Conservation (phyloP, 2,329 filamentous ascomycete genomes). For the Parafenestella ontariensis region DNA sequence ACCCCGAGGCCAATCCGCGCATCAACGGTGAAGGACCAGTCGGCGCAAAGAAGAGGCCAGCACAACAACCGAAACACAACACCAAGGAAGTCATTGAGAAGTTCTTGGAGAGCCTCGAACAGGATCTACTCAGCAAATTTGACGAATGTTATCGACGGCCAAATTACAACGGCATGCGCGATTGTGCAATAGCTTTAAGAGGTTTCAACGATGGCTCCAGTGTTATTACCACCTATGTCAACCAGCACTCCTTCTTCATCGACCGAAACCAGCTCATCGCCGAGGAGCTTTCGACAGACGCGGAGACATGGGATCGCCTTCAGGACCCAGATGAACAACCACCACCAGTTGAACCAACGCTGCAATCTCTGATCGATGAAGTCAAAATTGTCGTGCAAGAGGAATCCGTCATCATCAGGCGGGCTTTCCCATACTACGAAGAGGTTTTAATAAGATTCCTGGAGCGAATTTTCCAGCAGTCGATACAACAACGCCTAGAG, state of each 20-base stretch:
- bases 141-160: slow-evolving; percentile 95
- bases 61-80: slow-evolving; percentile 58
- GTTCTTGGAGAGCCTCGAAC: slow-evolving; percentile 93
- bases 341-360: slow-evolving; percentile 86
- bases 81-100: slow-evolving; percentile 93
- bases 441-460: slow-evolving; percentile 92
- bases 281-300: slow-evolving; percentile 80
- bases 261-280: slow-evolving; percentile 90
- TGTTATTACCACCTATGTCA: slow-evolving; percentile 95
- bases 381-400: slow-evolving; percentile 96
- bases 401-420: slow-evolving; percentile 95
- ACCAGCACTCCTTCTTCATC: slow-evolving; percentile 99
- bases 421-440: slow-evolving; percentile 95
- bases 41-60: slow-evolving; percentile 49
- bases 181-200: slow-evolving; percentile 90
- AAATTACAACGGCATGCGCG: slow-evolving; percentile 97
- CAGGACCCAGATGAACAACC: slow-evolving; percentile 94
- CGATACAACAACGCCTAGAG: slow-evolving; percentile 93
- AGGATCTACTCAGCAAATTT: slow-evolving; percentile 93
- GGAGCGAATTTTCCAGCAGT: slow-evolving; percentile 96
- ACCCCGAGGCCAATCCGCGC: slow-evolving; percentile 68
- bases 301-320: slow-evolving; percentile 82
- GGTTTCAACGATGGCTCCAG: slow-evolving; percentile 97
- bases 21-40: slow-evolving; percentile 56
- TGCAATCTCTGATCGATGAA: slow-evolving; percentile 92